Evolutionary conservation across 2,329 filamentous ascomycete species (phyloP).

Genomic region (Pyrenophora teres): DNA sequence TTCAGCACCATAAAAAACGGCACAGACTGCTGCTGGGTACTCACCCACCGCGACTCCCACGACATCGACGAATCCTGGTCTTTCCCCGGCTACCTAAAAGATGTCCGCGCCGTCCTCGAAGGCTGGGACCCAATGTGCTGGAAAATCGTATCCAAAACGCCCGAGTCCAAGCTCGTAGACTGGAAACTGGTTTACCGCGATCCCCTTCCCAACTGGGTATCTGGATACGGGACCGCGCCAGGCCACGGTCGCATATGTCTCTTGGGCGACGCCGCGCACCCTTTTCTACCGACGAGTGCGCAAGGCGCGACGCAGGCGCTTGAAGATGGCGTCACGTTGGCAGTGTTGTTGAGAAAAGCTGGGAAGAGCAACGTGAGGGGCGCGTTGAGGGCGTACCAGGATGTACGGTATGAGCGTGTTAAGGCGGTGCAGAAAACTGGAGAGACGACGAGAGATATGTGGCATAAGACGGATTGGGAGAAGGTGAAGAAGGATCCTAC

Average conservation of each 20-base stretch:
- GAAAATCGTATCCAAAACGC: conserved; percentile 44
- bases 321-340: conserved; percentile 52
- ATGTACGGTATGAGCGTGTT: conserved; percentile 41
- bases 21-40: conserved; percentile 46
- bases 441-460: conserved; percentile 42
- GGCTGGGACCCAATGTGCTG: conserved; percentile 44
- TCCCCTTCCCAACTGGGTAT: conserved; percentile 59
- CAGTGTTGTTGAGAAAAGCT: conserved; percentile 31
- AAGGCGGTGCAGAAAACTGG: conserved; percentile 44
- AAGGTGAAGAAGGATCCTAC: conserved; percentile 40
- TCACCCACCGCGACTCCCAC: conserved; percentile 43
- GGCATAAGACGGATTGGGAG: conserved; percentile 44
- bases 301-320: conserved; percentile 61
- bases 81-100: conserved; percentile 41
- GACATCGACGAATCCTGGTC: conserved; percentile 46
- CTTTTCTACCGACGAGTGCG: conserved; percentile 59
- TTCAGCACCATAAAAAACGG: conserved; percentile 46
- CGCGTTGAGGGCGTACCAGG: conserved; percentile 41
- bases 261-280: conserved; percentile 60
- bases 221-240: conserved; percentile 48
- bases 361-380: conserved; percentile 37
- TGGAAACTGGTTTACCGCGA: conserved; percentile 63
- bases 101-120: conserved; percentile 40
- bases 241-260: conserved; percentile 53
- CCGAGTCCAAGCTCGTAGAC: conserved; percentile 50